These are phyloP conservation scores for Oryza brachyantha DNA, from an alignment of 176 grass and related monocot genomes.

Conservation along the genomic window DNA sequence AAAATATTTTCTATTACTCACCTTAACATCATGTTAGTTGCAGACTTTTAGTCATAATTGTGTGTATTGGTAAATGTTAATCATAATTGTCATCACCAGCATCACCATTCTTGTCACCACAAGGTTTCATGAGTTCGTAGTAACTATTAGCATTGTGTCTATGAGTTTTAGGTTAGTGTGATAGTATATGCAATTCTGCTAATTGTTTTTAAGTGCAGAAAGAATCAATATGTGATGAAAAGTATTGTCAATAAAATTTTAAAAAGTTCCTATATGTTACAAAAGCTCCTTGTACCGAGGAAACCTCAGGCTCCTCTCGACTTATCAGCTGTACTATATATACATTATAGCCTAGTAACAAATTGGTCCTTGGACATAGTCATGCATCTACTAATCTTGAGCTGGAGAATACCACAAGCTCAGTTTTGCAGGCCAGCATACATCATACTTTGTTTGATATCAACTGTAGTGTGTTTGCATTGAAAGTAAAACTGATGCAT, in stretches of 20 bases:
- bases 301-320: not conserved
- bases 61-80: not conserved
- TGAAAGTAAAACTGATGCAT: not conserved
- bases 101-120: not conserved
- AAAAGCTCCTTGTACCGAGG: not conserved
- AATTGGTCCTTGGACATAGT: not conserved
- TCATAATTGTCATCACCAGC: not conserved
- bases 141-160: not conserved
- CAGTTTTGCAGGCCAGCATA: not conserved
- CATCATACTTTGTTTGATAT: conserved; percentile 21
- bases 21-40: not conserved
- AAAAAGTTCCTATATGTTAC: conserved; percentile 14
- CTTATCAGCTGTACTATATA: not conserved
- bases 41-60: not conserved
- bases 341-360: not conserved
- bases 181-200: not conserved
- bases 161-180: not conserved
- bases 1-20: not conserved
- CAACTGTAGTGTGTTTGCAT: not conserved
- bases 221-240: conserved; percentile 8
- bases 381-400: not conserved
- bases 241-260: not conserved
- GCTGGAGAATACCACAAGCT: not conserved
- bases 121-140: not conserved
- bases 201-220: not conserved